Percentiles rank a stretch among this genome's conserved stretches.
These are phyloP conservation scores for Ustulina deusta DNA, from an alignment of 2,329 filamentous ascomycete genomes.

Conservation along the genomic window DNA sequence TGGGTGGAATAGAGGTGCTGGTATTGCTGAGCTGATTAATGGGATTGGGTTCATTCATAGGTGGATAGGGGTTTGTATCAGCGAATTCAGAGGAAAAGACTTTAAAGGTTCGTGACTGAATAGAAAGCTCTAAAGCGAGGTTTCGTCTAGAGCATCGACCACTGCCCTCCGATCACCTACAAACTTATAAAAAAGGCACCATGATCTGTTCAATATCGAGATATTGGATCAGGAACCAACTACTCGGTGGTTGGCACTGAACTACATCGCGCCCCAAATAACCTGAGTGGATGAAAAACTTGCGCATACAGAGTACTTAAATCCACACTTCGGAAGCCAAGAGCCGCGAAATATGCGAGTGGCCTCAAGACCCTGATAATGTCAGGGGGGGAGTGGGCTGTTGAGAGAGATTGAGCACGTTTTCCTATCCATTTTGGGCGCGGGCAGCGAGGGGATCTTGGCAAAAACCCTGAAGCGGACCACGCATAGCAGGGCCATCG, in stretches of 20 bases:
- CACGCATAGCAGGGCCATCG: not conserved
- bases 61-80: not conserved
- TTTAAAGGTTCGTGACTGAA: not conserved
- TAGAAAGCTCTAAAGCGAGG: not conserved
- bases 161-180: not conserved
- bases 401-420: constrained; percentile 52
- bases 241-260: not conserved
- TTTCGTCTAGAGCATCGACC: not conserved
- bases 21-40: not conserved
- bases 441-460: constrained; percentile 35
- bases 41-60: not conserved
- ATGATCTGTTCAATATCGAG: not conserved
- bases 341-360: not conserved
- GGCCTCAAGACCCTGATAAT: not conserved
- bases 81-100: not conserved
- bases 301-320: constrained; percentile 10
- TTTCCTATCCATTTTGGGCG: constrained; percentile 37
- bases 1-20: not conserved
- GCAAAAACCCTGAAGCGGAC: not conserved
- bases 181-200: constrained; percentile 11
- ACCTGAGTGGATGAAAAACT: constrained; percentile 6
- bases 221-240: not conserved
- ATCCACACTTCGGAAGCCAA: constrained; percentile 14
- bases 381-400: constrained; percentile 25
- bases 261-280: not conserved